A percentile compares a stretch with the other conserved stretches of the same genome.
These are phyloP conservation scores for Lunasporangiospora selenospora DNA, from an alignment of 192 early-diverging fungal genomes.

Conservation along the genomic window DNA sequence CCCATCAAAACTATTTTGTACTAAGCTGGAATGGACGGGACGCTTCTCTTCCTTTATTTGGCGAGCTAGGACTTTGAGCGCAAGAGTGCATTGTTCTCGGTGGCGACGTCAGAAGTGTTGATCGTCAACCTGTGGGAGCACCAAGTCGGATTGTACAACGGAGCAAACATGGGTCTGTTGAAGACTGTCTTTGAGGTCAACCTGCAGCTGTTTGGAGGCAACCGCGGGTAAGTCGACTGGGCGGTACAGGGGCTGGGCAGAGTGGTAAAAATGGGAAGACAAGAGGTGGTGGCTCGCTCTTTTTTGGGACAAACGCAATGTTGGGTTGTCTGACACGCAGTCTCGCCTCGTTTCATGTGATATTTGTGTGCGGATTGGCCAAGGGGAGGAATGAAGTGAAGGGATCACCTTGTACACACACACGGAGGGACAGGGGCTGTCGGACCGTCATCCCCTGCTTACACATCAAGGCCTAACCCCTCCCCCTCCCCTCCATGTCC, in stretches of 20 bases:
- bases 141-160: conserved; percentile 97
- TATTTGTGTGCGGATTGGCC: no score
- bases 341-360: no score
- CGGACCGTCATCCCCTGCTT: background rate
- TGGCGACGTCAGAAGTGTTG: conserved; percentile 94
- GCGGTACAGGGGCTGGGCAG: no score
- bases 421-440: no score
- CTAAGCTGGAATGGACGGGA: no score
- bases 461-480: conserved; percentile 8
- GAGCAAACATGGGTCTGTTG: conserved; percentile 98
- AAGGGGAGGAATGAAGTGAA: no score
- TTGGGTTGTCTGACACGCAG: no score
- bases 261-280: no score
- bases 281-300: no score
- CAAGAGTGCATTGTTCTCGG: conserved; percentile 96
- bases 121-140: conserved; percentile 99
- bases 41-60: background rate
- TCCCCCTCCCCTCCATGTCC: background rate
- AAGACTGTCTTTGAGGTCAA: conserved; percentile 99
- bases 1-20: no score
- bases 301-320: no score
- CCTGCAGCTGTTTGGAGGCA: conserved; percentile 90
- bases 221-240: conserved; percentile 76
- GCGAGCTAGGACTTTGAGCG: conserved; percentile 90
- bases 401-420: no score